Percentiles rank a stretch among this genome's conserved stretches.
These are phyloP conservation scores for Microbotryum intermedium DNA, from an alignment of 1,284 basidiomycete species.

Conservation along the genomic window DNA sequence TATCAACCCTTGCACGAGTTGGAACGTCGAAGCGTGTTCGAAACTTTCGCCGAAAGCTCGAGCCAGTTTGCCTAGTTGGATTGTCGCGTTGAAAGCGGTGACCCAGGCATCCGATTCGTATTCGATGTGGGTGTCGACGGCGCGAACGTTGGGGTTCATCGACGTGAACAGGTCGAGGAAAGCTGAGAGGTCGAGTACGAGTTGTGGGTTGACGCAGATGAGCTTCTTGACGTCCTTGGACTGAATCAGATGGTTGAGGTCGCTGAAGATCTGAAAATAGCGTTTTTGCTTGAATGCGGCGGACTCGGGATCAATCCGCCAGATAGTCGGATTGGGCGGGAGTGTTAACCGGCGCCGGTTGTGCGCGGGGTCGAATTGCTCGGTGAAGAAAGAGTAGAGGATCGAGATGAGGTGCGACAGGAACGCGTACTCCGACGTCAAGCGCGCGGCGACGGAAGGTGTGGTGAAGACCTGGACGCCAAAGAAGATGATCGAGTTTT, in stretches of 20 bases:
- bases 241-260: constrained; percentile 34
- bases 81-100: constrained; percentile 81
- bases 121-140: constrained; percentile 71
- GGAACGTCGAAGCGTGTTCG: constrained; percentile 49
- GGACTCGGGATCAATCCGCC: constrained; percentile 61
- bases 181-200: constrained; percentile 48
- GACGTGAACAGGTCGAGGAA: constrained; percentile 87
- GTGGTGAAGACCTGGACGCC: constrained; percentile 83
- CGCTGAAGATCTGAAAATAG: constrained; percentile 46
- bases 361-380: constrained; percentile 50
- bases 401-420: constrained; percentile 67
- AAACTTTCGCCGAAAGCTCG: constrained; percentile 80
- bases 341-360: constrained; percentile 55
- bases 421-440: constrained; percentile 63
- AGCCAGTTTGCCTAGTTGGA: constrained; percentile 76
- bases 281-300: constrained; percentile 82
- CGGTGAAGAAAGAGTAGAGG: constrained; percentile 79
- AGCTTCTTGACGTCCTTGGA: constrained; percentile 26
- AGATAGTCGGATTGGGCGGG: constrained; percentile 38
- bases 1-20: constrained; percentile 60
- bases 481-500: constrained; percentile 85
- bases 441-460: constrained; percentile 68
- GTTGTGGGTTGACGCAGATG: constrained; percentile 8
- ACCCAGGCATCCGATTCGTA: constrained; percentile 93
- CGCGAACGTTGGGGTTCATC: constrained; percentile 80